These are phyloP conservation scores for Gossypium aridum DNA, from an alignment of 441 rosid genomes.

Conservation along the genomic window DNA sequence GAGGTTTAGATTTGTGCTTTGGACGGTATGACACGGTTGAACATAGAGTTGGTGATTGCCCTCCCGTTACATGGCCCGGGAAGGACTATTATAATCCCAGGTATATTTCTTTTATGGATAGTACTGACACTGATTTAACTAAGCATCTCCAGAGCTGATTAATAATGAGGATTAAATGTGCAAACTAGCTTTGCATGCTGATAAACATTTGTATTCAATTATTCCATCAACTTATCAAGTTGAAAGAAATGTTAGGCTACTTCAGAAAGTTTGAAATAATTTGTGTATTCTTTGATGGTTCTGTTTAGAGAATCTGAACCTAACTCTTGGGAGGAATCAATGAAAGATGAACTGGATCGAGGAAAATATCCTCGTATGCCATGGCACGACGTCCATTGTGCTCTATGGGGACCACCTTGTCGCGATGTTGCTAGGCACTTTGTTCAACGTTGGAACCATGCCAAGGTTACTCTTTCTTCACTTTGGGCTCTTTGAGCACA, in stretches of 20 bases:
- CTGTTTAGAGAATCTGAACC: slow-evolving; percentile 67
- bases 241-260: neutral
- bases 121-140: neutral
- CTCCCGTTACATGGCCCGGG: slow-evolving; percentile 62
- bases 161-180: neutral
- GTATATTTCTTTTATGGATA: slow-evolving; percentile 23
- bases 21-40: slow-evolving; percentile 65
- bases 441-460: slow-evolving; percentile 78
- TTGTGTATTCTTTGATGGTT: slow-evolving; percentile 6
- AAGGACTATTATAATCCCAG: slow-evolving; percentile 79
- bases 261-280: neutral
- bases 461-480: slow-evolving; percentile 38
- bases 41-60: slow-evolving; percentile 54
- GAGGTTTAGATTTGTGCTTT: slow-evolving; percentile 70
- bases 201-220: neutral
- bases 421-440: slow-evolving; percentile 70
- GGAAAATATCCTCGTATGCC: slow-evolving; percentile 71
- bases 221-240: neutral
- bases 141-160: neutral
- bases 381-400: slow-evolving; percentile 82
- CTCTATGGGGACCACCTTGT: slow-evolving; percentile 82
- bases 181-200: neutral
- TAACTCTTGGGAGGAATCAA: slow-evolving; percentile 71
- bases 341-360: slow-evolving; percentile 68
- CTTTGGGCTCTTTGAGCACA: neutral